A percentile compares a stretch with the other conserved stretches of the same genome.
Evolutionary conservation across 345 rosid genomes (phyloP).

Genomic region (Eucalyptus caleyi): DNA sequence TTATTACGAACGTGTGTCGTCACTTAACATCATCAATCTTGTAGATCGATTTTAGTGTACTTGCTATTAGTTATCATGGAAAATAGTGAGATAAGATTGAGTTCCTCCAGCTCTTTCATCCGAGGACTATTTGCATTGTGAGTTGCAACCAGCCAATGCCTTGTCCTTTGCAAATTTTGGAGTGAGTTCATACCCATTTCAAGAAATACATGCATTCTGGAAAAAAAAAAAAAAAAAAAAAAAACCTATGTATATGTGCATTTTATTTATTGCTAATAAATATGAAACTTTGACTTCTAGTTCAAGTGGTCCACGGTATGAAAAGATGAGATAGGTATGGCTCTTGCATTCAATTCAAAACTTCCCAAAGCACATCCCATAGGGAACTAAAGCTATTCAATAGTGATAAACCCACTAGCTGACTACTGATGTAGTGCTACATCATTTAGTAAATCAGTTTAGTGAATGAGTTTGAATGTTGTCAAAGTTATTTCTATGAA

Average conservation of each 20-base stretch:
- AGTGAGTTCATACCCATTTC: background rate
- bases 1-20: background rate
- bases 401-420: background rate
- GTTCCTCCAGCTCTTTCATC: background rate
- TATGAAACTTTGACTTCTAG: background rate
- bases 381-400: background rate
- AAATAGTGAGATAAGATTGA: background rate
- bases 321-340: background rate
- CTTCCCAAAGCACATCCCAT: background rate
- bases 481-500: background rate
- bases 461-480: background rate
- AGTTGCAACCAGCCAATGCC: background rate
- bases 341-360: background rate
- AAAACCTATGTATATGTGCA: background rate
- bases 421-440: background rate
- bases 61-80: background rate
- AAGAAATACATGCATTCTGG: background rate
- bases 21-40: background rate
- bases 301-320: background rate
- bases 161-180: background rate
- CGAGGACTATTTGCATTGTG: background rate
- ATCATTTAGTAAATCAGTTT: background rate
- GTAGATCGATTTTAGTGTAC: background rate
- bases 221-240: no score
- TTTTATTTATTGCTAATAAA: background rate